These are phyloP conservation scores for Macaranga tanarius DNA, from an alignment of 441 rosid species.

Conservation along the genomic window DNA sequence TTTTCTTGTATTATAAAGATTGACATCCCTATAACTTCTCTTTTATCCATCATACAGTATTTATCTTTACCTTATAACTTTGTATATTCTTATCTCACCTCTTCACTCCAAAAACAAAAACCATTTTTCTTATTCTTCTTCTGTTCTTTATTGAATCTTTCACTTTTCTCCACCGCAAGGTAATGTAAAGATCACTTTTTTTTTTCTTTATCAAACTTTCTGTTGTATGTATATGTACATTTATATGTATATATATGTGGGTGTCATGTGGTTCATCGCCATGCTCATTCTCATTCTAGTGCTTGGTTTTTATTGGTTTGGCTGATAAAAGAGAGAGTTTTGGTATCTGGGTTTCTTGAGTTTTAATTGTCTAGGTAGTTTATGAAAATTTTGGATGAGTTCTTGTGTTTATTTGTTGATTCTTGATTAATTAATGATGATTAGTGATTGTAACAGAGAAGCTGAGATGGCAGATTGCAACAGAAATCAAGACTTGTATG, in stretches of 20 bases:
- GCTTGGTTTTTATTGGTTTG: too few species aligned
- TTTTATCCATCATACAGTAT: neutral
- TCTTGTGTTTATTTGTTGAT: neutral
- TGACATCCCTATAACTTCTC: neutral
- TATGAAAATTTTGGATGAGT: too few species aligned
- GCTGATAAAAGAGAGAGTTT: too few species aligned
- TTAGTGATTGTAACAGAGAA: constrained; percentile 21
- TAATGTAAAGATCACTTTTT: constrained; percentile 21
- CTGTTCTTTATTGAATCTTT: constrained; percentile 16
- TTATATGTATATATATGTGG: too few species aligned
- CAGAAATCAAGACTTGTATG: constrained; percentile 33
- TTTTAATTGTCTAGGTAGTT: too few species aligned
- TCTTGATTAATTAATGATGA: constrained; percentile 1
- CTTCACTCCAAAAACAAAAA: constrained; percentile 28
- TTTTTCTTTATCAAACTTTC: neutral
- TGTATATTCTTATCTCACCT: constrained; percentile 41
- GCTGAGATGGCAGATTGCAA: constrained; percentile 52
- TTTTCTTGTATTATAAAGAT: neutral
- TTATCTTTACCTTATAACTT: neutral
- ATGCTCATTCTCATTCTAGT: too few species aligned
- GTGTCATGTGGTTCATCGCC: too few species aligned
- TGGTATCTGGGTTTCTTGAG: neutral
- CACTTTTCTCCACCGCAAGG: constrained; percentile 37
- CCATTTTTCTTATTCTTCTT: neutral
- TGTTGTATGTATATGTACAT: too few species aligned